phyloP scores from a whole-genome alignment of 768 basidiomycete genomes.

The Dictyophora rubrovolvata region DNA sequence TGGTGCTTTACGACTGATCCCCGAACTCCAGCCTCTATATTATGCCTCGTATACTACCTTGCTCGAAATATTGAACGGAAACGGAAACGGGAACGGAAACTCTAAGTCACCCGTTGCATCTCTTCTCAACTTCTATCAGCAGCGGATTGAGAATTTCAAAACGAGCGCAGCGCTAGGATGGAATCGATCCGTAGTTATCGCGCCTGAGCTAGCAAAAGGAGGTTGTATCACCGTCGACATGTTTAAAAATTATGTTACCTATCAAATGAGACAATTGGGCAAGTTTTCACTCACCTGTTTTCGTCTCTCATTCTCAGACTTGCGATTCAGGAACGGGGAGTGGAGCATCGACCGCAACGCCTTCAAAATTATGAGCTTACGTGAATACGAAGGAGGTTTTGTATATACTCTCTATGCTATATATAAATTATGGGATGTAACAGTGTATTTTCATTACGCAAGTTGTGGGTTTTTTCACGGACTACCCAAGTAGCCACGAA shows the following conservation, averaged over 20 bases:
- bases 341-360: background rate
- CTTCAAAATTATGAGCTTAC: background rate
- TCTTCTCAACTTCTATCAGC: background rate
- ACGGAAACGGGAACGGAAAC: too few relatives aligned
- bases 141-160: background rate
- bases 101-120: background rate
- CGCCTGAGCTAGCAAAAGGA: background rate
- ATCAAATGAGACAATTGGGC: background rate
- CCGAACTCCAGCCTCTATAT: background rate
- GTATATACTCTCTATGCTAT: too few relatives aligned
- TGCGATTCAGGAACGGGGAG: background rate
- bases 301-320: too few relatives aligned
- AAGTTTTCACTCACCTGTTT: background rate
- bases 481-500: too few relatives aligned
- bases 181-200: background rate
- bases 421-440: too few relatives aligned
- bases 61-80: background rate
- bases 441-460: too few relatives aligned
- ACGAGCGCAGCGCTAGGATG: background rate
- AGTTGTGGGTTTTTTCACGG: too few relatives aligned
- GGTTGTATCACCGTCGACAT: background rate
- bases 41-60: background rate
- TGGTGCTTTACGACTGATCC: background rate
- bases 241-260: background rate
- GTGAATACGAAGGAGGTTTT: too few relatives aligned